phyloP scores from a whole-genome alignment of 345 rosid species.

The Salix purpurea region DNA sequence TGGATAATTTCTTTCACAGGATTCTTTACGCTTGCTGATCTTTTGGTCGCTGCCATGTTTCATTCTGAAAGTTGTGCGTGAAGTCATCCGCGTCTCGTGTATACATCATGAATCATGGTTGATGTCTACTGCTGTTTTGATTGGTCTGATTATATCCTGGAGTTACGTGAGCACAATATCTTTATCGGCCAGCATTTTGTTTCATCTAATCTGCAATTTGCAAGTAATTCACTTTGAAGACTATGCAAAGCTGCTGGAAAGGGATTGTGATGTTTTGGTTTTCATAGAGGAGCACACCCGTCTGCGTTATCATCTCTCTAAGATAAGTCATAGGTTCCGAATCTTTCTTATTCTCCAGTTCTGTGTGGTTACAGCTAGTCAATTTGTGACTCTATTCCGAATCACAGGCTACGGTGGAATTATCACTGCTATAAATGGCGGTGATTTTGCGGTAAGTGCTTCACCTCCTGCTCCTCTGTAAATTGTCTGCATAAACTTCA shows the following conservation, averaged over 20 bases:
- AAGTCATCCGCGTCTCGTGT: conserved; percentile 47
- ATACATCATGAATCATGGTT: conserved; percentile 57
- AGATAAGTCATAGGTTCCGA: conserved; percentile 94
- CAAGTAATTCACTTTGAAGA: conserved; percentile 90
- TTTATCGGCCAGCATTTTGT: conserved; percentile 69
- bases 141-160: conserved; percentile 66
- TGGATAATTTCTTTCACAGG: conserved; percentile 32
- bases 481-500: neutral
- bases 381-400: conserved; percentile 66
- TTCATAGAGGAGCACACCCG: conserved; percentile 73
- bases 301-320: conserved; percentile 69
- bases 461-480: neutral
- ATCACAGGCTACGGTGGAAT: conserved; percentile 64
- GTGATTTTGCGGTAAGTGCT: conserved; percentile 81
- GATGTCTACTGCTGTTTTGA: conserved; percentile 52
- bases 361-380: conserved; percentile 71
- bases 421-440: conserved; percentile 63
- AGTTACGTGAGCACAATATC: conserved; percentile 60
- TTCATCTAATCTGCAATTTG: conserved; percentile 84
- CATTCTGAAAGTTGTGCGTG: conserved; percentile 56
- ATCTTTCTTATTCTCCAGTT: conserved; percentile 77
- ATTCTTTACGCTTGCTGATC: conserved; percentile 54
- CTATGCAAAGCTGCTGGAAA: conserved; percentile 62
- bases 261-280: conserved; percentile 56
- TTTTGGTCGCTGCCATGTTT: conserved; percentile 77